phyloP scores from a whole-genome alignment of 495 filamentous ascomycete species.

The Astrocystis sublimbata region DNA sequence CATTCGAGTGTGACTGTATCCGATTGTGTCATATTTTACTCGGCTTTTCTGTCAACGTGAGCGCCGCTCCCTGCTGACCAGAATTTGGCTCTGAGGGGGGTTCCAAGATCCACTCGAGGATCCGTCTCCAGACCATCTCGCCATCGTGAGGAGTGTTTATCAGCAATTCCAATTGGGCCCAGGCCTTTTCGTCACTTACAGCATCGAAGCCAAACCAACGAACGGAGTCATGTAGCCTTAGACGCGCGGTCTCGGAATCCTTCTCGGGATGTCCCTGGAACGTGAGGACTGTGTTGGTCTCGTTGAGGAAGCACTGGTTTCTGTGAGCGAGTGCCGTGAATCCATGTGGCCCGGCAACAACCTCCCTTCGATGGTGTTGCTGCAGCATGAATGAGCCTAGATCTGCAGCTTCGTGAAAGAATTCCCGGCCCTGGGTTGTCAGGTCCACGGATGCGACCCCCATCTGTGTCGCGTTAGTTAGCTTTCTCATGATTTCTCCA shows the following conservation, averaged over 20 bases:
- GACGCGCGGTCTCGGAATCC: constrained; percentile 42
- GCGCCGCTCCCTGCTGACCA: not conserved
- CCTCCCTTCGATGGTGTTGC: constrained; percentile 48
- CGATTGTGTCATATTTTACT: constrained; percentile 12
- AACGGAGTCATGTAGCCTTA: constrained; percentile 38
- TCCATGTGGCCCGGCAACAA: constrained; percentile 31
- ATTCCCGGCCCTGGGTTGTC: constrained; percentile 36
- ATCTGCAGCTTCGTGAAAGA: constrained; percentile 34
- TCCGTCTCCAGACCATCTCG: constrained; percentile 41
- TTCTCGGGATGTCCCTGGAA: constrained; percentile 55
- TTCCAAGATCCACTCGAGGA: constrained; percentile 46
- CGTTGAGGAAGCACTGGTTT: constrained; percentile 43
- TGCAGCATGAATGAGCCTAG: constrained; percentile 33
- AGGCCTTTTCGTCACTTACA: constrained; percentile 25
- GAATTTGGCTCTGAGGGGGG: not conserved
- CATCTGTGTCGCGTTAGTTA: constrained; percentile 29
- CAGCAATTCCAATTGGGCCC: constrained; percentile 15
- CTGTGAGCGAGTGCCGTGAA: constrained; percentile 41
- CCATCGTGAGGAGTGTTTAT: constrained; percentile 44
- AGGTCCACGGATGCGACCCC: constrained; percentile 42
- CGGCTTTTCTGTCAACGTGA: not conserved
- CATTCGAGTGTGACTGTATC: not conserved
- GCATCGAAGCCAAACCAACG: constrained; percentile 44
- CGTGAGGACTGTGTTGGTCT: constrained; percentile 44
- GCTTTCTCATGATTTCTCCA: too few relatives aligned